Base-by-base conservation (phyloP, 2,329 filamentous ascomycete genomes). In the Colletotrichum agaves region DNA sequence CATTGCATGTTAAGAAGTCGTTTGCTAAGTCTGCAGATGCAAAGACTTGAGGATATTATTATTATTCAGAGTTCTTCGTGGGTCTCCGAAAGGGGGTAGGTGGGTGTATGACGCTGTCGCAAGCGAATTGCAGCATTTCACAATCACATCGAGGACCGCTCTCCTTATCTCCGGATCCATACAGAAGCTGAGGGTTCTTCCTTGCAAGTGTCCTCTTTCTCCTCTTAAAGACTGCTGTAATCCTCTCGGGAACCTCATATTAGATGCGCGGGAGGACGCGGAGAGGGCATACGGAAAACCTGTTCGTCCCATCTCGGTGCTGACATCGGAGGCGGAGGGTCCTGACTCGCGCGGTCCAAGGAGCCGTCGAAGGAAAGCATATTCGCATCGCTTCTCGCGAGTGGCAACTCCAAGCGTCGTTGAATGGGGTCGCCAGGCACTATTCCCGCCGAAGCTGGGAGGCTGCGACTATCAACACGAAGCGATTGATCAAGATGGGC, bases 21-120 rank as follows among this genome's bases (percentile, higher is more conserved):
- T 33, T 53, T 17, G 60, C 50, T 60, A 58, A 63, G 63, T 46
- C 19, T 31, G 52, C 52, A 58, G 52, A 63, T 41, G 63, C 35
- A 46, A 39, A 63, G 60, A 67, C 64, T 64, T 35, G 60, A 64
- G n/a, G 64, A 59, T 67, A 64, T 67, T 67, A 67, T 63, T 67
- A 64, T 67, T 67, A 67, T 63, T 67, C 59, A 67, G 19, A 59
- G 17, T 52, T 57, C 53, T 59, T 46, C 53, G 64, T 64, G 64
- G 52, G 46, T 64, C 64, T 64, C 63, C 63, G 63, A 17, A 21
- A 46, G n/a, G 8, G 27, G 52, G 46, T 21, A 17, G 35, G 49
- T 13, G 35, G 27, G 50, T 67, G 63, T 59, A 63, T 67, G 39
- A 56, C 52, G 63, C 63, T 52, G 46, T 44, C 37, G 17, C 57